phyloP scores from a whole-genome alignment of 2,329 filamentous ascomycete genomes.

The Tolypocladium ophioglossoides region DNA sequence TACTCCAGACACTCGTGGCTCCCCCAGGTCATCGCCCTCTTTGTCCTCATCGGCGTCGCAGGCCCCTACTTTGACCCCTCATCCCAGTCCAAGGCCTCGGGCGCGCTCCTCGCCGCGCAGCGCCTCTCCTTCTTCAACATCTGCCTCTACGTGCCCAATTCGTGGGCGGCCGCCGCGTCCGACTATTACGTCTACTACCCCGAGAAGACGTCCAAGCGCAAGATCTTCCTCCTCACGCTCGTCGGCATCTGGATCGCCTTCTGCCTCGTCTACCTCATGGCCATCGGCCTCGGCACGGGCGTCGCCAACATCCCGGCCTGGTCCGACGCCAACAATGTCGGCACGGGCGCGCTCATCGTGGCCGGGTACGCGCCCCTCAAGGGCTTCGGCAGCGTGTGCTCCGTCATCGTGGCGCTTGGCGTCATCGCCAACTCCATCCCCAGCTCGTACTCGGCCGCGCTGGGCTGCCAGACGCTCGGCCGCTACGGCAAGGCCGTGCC shows the following conservation, averaged over 20 bases:
- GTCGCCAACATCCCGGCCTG: slow-evolving; percentile 38
- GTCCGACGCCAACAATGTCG: slow-evolving; percentile 37
- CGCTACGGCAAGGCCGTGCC: slow-evolving; percentile 42
- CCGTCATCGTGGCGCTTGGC: slow-evolving; percentile 43
- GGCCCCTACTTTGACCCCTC: slow-evolving; percentile 50
- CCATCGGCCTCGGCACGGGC: slow-evolving; percentile 41
- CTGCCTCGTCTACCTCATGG: slow-evolving; percentile 58
- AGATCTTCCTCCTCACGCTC: slow-evolving; percentile 61
- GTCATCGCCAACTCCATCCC: slow-evolving; percentile 45
- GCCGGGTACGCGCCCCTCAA: slow-evolving; percentile 42
- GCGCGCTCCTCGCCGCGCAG: slow-evolving; percentile 51
- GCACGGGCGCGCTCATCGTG: slow-evolving; percentile 45
- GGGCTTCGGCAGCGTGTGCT: slow-evolving; percentile 46
- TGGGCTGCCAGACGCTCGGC: slow-evolving; percentile 48
- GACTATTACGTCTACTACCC: slow-evolving; percentile 79
- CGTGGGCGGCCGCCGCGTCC: slow-evolving; percentile 62
- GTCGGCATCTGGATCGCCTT: slow-evolving; percentile 49
- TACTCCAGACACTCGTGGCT: slow-evolving; percentile 31
- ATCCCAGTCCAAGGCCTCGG: slow-evolving; percentile 47
- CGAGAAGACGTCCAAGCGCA: slow-evolving; percentile 41
- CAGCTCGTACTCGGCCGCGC: slow-evolving; percentile 45
- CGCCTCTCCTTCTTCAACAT: slow-evolving; percentile 59
- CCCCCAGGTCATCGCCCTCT: slow-evolving; percentile 60
- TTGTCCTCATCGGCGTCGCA: slow-evolving; percentile 62
- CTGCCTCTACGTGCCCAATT: slow-evolving; percentile 40